A percentile compares a stretch with the other conserved stretches of the same genome.
These are phyloP conservation scores for Pseudopediastrum boryanum DNA, from an alignment of 139 green algal genomes.

Conservation along the genomic window DNA sequence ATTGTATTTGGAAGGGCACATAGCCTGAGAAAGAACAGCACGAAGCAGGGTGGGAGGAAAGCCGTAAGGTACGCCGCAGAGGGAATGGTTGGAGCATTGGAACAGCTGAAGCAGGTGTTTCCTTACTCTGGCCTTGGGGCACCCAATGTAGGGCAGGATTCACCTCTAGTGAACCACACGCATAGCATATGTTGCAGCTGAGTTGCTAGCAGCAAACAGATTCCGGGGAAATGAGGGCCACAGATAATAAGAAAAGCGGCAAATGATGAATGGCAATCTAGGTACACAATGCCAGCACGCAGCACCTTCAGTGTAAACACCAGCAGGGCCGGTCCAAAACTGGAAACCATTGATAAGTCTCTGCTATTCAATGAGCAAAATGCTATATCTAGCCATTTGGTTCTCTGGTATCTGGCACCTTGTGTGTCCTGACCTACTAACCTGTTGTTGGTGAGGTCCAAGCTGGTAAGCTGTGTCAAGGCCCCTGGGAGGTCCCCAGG, in stretches of 20 bases:
- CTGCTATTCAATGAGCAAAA: not conserved
- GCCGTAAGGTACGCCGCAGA: not conserved
- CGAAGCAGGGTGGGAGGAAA: not conserved
- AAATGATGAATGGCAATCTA: no score
- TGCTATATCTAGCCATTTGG: not conserved
- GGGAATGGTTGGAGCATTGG: not conserved
- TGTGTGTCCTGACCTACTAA: no score
- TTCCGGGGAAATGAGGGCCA: no score
- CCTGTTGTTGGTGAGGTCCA: slow-evolving; percentile 29
- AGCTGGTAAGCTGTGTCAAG: not conserved
- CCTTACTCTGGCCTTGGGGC: no score
- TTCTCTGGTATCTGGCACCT: not conserved
- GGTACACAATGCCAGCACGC: not conserved
- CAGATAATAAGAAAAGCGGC: no score
- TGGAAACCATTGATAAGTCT: not conserved
- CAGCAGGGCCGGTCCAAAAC: not conserved
- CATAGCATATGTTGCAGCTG: no score
- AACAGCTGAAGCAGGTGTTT: not conserved
- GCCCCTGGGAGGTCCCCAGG: slow-evolving; percentile 23
- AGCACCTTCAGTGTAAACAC: not conserved
- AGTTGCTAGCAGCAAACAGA: no score
- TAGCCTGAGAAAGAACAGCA: not conserved
- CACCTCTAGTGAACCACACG: no score
- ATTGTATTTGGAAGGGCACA: not conserved
- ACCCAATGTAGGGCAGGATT: no score